Conservation (phyloP, 768 basidiomycete species). For the Harrya chromipes region DNA sequence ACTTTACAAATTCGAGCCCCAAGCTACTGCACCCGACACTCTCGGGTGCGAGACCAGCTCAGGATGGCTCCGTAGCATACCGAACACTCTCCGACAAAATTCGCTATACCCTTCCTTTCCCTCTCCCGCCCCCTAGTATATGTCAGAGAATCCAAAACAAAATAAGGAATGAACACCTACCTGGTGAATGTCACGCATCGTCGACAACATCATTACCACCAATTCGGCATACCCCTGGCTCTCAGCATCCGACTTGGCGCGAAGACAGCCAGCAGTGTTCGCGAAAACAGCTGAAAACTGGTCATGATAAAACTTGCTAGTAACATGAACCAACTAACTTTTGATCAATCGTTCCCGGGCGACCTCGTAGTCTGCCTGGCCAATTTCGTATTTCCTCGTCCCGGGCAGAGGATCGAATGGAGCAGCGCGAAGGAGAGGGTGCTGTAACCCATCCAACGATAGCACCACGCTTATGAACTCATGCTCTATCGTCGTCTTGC, state of each 20-base stretch:
- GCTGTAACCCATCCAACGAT: constrained; percentile 52
- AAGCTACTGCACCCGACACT: constrained; percentile 31
- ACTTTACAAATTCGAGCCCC: constrained; percentile 22
- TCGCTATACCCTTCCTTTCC: constrained; percentile 30
- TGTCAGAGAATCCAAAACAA: constrained; percentile 6
- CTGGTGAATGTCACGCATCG: constrained; percentile 47
- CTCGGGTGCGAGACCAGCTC: constrained; percentile 34
- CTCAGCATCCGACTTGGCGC: constrained; percentile 28
- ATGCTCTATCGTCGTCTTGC: constrained; percentile 50
- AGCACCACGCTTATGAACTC: constrained; percentile 58
- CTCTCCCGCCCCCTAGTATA: constrained; percentile 7
- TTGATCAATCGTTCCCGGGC: constrained; percentile 39
- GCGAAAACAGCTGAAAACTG: constrained; percentile 41
- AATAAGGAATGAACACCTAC: constrained; percentile 30
- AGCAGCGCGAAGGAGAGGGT: constrained; percentile 46
- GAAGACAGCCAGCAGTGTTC: constrained; percentile 41
- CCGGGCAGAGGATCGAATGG: constrained; percentile 23
- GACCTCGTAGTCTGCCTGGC: constrained; percentile 27
- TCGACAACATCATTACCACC: constrained; percentile 45
- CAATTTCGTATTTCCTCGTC: constrained; percentile 30
- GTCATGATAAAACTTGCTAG: constrained; percentile 7
- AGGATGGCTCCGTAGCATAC: constrained; percentile 25
- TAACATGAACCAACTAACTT: constrained; percentile 28
- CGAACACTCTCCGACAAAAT: constrained; percentile 36
- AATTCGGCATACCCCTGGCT: constrained; percentile 41